Evolutionary conservation across 2,329 filamentous ascomycete genomes (phyloP), one percentile per base, ranked within the genome.

Genomic region (Penicillium rolfsii): DNA sequence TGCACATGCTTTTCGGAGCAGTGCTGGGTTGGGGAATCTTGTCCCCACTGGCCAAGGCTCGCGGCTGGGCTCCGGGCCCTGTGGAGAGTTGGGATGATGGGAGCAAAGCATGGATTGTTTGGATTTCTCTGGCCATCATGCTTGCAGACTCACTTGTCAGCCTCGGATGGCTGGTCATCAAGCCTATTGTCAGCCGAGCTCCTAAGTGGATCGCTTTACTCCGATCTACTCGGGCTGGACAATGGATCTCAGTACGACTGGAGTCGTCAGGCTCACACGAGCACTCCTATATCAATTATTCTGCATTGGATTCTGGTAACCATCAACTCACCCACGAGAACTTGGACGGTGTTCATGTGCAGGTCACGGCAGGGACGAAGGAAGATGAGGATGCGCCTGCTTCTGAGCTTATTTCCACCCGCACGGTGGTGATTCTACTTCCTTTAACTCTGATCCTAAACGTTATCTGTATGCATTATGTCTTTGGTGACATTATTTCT

Each of bases 91-190:
- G 95, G 95, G 91, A 94, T 61, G 87, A 84, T 16, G 95, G 95
- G 9, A 97, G 92, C 74, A 97, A 98, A 78, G 95, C 94, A 41
- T 99, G 95, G 95, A 98, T 99, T 62, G 91, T 99, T 0, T 99
- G 95, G 95, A 84, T 96, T 2, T 97, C 92, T 36, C 81, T 99
- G 33, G 91, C 95, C 3, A 97, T 99, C 67, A 99, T 99, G 95
- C 83, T 99, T 28, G 91, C 91, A 24, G 95, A 99, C 76, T 92
- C 94, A 0, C 83, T 99, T 3, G 85, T 98, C 64, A 97, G 91
- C 70, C 85, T 99, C 9, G 87, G 90, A 1, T 93, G 93, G 82
- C 84, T 97, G 43, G 81, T 90, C 1, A 66, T 90, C 2, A 85
- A 86, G 3, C 89, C 91, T 0, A 64, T 89, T 0, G 74, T 89